Conservation (phyloP, 306 rosid species). For the Rosa lucieae region DNA sequence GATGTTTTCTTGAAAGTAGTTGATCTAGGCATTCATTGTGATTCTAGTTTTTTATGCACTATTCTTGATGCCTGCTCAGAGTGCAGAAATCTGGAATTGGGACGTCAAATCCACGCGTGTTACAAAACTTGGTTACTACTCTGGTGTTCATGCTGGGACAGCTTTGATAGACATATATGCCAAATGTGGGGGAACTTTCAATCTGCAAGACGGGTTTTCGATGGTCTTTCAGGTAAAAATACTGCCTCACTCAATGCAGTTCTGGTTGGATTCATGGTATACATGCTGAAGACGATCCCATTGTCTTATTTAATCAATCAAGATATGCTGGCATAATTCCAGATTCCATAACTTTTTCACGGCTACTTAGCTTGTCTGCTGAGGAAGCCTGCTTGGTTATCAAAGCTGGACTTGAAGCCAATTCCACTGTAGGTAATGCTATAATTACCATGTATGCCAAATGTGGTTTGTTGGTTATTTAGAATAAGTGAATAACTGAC, state of each 20-base stretch:
- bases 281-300: conserved; percentile 37
- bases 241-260: conserved; percentile 48
- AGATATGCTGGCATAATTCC: conserved; percentile 37
- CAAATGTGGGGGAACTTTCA: conserved; percentile 41
- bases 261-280: conserved; percentile 44
- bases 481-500: too few species aligned
- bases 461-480: conserved; percentile 34
- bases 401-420: conserved; percentile 42
- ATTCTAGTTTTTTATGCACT: conserved; percentile 37
- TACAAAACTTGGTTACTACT: conserved; percentile 38
- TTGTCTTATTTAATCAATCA: conserved; percentile 33
- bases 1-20: conserved; percentile 35
- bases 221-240: conserved; percentile 31
- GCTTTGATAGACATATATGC: conserved; percentile 48
- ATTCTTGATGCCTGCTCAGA: conserved; percentile 50
- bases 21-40: conserved; percentile 31
- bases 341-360: conserved; percentile 38
- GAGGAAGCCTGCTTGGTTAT: conserved; percentile 43
- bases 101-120: conserved; percentile 42
- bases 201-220: conserved; percentile 39
- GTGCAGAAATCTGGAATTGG: conserved; percentile 38
- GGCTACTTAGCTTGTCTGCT: conserved; percentile 46
- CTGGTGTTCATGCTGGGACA: conserved; percentile 28
- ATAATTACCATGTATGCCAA: conserved; percentile 50
- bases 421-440: conserved; percentile 44